Evolutionary conservation across 129 eudicot species (phyloP).

Genomic region (Artemisia tridentata): DNA sequence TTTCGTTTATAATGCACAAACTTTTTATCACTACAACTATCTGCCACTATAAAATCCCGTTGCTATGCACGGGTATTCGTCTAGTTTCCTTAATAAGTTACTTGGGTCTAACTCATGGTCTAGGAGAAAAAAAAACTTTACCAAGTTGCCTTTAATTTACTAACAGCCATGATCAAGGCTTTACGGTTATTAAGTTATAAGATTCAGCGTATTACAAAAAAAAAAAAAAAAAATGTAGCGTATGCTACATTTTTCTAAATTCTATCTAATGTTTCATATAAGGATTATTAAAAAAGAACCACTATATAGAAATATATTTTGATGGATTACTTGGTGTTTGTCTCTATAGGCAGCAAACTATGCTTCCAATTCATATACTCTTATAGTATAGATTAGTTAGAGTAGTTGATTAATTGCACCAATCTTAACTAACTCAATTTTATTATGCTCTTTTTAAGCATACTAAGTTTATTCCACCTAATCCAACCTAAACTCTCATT

Average conservation of each 20-base stretch:
- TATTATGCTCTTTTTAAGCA: neutral
- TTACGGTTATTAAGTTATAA: too few species aligned
- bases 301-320: neutral
- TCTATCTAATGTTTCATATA: neutral
- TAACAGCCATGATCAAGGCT: too few species aligned
- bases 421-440: conserved; percentile 21
- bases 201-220: too few species aligned
- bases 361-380: conserved; percentile 6
- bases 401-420: conserved; percentile 22
- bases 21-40: too few species aligned
- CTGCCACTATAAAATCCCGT: too few species aligned
- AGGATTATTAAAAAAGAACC: neutral
- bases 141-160: too few species aligned
- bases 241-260: neutral
- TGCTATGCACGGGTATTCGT: too few species aligned
- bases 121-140: too few species aligned
- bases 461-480: conserved; percentile 13
- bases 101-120: too few species aligned
- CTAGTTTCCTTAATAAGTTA: too few species aligned
- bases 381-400: neutral
- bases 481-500: conserved; percentile 18
- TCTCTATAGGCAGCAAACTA: neutral
- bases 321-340: neutral
- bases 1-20: too few species aligned
- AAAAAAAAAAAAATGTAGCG: too few species aligned